Evolutionary conservation across 2,329 filamentous ascomycete species (phyloP), one percentile per base, ranked within the genome.

Genomic region (Stenocarpella maydis): DNA sequence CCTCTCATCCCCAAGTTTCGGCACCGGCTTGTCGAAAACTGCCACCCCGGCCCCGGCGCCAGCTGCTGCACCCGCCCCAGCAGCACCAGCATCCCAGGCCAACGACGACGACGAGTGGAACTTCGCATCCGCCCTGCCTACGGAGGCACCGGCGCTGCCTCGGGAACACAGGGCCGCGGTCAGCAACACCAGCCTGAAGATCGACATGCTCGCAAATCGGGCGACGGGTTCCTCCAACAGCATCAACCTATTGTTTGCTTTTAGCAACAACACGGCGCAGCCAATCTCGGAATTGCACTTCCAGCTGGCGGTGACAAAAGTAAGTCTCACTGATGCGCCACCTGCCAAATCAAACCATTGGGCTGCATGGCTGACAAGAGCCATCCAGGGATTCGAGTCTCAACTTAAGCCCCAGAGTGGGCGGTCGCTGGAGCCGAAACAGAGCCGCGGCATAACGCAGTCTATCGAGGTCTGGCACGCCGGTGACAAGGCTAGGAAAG

Each of bases 291-390:
- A 97, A 72, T 83, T 99, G 37, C 94, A 95, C 69, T 97, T 98
- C 76, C 93, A 97, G 79, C 86, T 97, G 47, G 96, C 96, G 3
- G 95, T 98, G 37, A 96, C 95, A 70, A 98, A 95, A 88, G 95
- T 97, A 83, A 73, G 80, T 37, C 5, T 14, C 10, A 24, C 9
- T 14, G 21, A 14, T n/a, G 41, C 28, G 41, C n/a, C 41, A 10
- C 14, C 12, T 24, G n/a, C n/a, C n/a, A n/a, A 14, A 6, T 45
- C 21, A 47, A 17, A n/a, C 4, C 17, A 3, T 31, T 10, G n/a
- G 14, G 26, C 19, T 24, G 6, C 28, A 19, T 47, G 17, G 47
- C 58, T 61, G 28, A 61, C 58, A 34, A 34, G n/a, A 47, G 43
- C 26, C 58, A 4, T 37, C 14, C 14, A 97, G 94, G 91, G 91